Evolutionary conservation across 306 rosid genomes (phyloP), one percentile per base, ranked within the genome.

Genomic region (Alnus glutinosa): DNA sequence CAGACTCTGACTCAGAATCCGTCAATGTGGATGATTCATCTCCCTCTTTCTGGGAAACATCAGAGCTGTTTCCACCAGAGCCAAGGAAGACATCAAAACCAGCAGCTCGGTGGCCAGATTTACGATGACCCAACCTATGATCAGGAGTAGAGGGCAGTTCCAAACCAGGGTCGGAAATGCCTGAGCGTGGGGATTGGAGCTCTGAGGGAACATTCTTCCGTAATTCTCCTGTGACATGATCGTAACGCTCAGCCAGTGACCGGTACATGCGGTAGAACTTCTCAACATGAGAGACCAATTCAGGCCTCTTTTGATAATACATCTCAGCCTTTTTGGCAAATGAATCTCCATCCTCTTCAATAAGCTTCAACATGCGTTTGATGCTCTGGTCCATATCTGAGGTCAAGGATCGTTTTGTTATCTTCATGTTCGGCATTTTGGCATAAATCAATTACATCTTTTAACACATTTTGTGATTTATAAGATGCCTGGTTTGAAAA

Each of bases 51-150:
- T 91, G 99, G 87, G 63, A 70, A 82, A 54, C 66, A 82, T 93
- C 97, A 14, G 87, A 86, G 77, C 75, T 85, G 84, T 82, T 89
- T 52, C 88, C 94, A 76, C 93, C 85, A 10, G 93, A 37, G 52
- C 99, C 99, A 79, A 93, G 99, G 80, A 95, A 95, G 92, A 78
- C 85, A 69, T 93, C 99, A 83, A 95, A 95, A 68, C 99, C 99
- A 19, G 98, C 94, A 75, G 99, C 97, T 70, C 99, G 92, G 78
- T 78, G 87, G 42, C 88, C 67, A 36, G 93, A 87, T 86, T 77
- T 87, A 34, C 82, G 89, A 42, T 83, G 98, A 9, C 84, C 75
- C 55, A 77, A 2, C 78, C 57, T 85, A 55, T 34, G 85, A 51
- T 89, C 87, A 51, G 96, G 90, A 82, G 83, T 47, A 51, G 85